Percentiles rank a stretch among this genome's conserved stretches.
Evolutionary conservation across 2,329 filamentous ascomycete species (phyloP).

Genomic region (Aureobasidium sp.): DNA sequence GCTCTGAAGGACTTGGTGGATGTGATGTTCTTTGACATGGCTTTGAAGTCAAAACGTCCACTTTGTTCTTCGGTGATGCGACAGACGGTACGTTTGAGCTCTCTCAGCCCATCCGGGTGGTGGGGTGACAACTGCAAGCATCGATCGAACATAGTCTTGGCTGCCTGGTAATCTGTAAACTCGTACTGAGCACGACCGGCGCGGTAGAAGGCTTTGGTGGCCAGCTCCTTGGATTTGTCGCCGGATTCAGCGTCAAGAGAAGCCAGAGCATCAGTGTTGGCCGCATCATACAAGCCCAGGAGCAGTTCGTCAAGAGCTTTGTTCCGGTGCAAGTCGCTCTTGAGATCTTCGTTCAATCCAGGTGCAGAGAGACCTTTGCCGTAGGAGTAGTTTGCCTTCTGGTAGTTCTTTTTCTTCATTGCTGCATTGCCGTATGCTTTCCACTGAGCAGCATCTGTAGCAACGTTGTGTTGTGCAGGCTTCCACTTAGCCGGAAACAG

Average conservation of each 20-base stretch:
- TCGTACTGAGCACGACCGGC: background rate
- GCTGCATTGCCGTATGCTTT: background rate
- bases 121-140: background rate
- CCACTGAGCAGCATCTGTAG: background rate
- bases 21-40: background rate
- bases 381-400: constrained; percentile 8
- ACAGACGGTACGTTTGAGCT: background rate
- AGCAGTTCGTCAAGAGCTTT: background rate
- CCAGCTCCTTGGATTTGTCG: background rate
- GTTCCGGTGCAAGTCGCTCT: background rate
- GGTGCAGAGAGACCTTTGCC: background rate
- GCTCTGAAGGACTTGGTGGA: background rate
- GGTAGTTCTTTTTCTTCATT: background rate
- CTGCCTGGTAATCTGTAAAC: background rate
- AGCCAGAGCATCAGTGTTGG: background rate
- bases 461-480: background rate
- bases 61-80: background rate
- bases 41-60: background rate
- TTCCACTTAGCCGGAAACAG: background rate
- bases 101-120: background rate
- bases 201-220: background rate
- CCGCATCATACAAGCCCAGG: background rate
- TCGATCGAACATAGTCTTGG: background rate
- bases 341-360: background rate
- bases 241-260: background rate